Percentiles rank a stretch among this genome's conserved stretches.
phyloP scores from a whole-genome alignment of 345 rosid species.

The Turnera subulata region DNA sequence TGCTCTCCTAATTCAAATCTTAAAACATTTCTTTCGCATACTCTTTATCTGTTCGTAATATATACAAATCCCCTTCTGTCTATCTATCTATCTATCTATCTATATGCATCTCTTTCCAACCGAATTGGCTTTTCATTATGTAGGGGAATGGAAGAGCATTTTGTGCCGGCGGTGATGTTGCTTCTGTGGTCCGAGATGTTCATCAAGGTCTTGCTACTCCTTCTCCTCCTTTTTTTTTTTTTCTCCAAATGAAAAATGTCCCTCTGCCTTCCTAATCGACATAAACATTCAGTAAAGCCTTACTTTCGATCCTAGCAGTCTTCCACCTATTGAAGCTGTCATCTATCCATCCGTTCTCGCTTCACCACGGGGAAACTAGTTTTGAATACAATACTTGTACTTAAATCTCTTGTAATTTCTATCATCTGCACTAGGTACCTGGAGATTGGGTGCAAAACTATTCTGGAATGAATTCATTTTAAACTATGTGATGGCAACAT shows the following conservation, averaged over 20 bases:
- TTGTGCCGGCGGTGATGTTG: conserved; percentile 81
- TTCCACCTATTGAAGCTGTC: no score
- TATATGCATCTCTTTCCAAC: neutral
- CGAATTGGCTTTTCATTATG: neutral
- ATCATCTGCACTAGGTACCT: conserved; percentile 37
- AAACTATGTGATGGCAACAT: conserved; percentile 67
- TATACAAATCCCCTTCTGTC: neutral
- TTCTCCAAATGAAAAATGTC: neutral
- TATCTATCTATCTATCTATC: neutral
- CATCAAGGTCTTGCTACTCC: conserved; percentile 26
- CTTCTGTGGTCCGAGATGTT: conserved; percentile 47
- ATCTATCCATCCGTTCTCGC: no score
- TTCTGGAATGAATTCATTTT: conserved; percentile 51
- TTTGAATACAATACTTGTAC: neutral
- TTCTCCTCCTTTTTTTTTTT: neutral
- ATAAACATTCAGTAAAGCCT: no score
- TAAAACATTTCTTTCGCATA: no score
- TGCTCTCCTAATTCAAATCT: no score
- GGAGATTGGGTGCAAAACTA: conserved; percentile 50
- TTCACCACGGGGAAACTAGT: neutral
- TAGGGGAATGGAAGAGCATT: conserved; percentile 81
- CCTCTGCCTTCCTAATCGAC: neutral
- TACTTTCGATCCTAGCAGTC: no score
- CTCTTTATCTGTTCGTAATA: no score
- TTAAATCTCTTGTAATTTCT: neutral